Base-by-base conservation (phyloP, 805 yeast genomes). In the Kodamaea fukazawae region DNA sequence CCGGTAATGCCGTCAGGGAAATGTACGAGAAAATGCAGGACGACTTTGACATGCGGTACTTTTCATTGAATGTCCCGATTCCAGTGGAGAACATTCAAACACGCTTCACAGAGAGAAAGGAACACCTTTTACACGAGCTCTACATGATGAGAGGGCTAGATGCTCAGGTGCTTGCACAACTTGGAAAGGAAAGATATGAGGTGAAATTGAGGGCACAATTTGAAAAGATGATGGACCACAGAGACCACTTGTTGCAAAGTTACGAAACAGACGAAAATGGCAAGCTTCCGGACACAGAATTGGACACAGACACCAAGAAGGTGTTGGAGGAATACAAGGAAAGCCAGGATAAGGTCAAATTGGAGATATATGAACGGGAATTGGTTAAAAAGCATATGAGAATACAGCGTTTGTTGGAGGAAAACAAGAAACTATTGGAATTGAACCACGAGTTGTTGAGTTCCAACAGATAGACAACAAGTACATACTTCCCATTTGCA, bases 371-470 rank as follows among this genome's bases (percentile, higher is more conserved):
- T 31, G 52, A 58, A 22, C 38, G 49, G 15, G 62, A 60, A 34
- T 44, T 62, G 28, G 43, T 38, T 4, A 53, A 48, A 32, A 53
- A 45, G 40, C 50, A 49, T 29, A 46, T 50, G 27, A 48, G 52
- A 28, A 43, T 60, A 29, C 55, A 55, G 7, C 48, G 47, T 11
- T 41, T 62, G 33, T 45, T 39, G 38, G 44, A 42, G 2, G 67
- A 63, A 36, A 62, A 62, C 38, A 60, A 54, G 41, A 42, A 54
- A 31, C 43, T 63, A 16, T 49, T 63, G 35, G 65, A 61, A 16
- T 48, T 63, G 47, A 62, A 63, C 42, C 65, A 60, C 32, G 55
- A 51, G 16, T 43, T 63, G 31, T 32, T 58, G 7, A 28, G 23
- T 8, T 20, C 23, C 23, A 20, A 8, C 7, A 20, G 23, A 8